Evolutionary conservation across 2,329 filamentous ascomycete species (phyloP).

Genomic region (Aspergillus oerlinghausenensis): DNA sequence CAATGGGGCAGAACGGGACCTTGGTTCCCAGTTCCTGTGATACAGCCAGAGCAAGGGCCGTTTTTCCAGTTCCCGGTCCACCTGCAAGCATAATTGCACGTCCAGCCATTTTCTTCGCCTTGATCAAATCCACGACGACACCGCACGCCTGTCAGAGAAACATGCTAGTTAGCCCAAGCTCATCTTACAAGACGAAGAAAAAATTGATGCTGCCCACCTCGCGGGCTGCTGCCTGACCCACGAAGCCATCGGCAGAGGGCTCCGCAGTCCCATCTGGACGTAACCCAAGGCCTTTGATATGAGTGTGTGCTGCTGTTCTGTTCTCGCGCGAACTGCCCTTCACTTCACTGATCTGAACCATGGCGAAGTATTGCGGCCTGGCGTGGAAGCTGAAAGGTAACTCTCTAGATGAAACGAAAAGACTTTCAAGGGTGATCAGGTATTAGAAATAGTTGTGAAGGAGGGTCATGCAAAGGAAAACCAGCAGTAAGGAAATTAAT

Average conservation of each 20-base stretch:
- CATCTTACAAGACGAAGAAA: neutral
- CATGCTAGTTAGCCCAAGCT: constrained; percentile 10
- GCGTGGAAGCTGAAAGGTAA: constrained; percentile 16
- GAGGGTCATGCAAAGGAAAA: constrained; percentile 5
- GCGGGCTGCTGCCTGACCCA: constrained; percentile 80
- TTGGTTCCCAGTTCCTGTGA: constrained; percentile 97
- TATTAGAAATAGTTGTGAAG: neutral
- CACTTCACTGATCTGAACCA: constrained; percentile 91
- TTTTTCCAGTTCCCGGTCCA: constrained; percentile 95
- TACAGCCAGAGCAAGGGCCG: constrained; percentile 87
- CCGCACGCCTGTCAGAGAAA: constrained; percentile 68
- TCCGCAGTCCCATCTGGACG: constrained; percentile 83
- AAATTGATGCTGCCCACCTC: constrained; percentile 58
- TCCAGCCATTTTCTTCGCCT: constrained; percentile 95
- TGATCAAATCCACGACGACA: constrained; percentile 92
- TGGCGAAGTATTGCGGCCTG: constrained; percentile 38
- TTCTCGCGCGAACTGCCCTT: constrained; percentile 94
- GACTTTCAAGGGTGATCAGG: neutral
- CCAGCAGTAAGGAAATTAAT: constrained; percentile 11
- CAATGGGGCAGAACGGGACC: constrained; percentile 97
- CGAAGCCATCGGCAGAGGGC: constrained; percentile 73
- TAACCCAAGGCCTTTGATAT: constrained; percentile 92
- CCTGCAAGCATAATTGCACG: constrained; percentile 89
- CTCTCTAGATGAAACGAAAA: neutral
- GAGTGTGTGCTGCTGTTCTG: constrained; percentile 92